Base-by-base conservation (phyloP, 768 basidiomycete species). In the Kwoniella bestiolae region DNA sequence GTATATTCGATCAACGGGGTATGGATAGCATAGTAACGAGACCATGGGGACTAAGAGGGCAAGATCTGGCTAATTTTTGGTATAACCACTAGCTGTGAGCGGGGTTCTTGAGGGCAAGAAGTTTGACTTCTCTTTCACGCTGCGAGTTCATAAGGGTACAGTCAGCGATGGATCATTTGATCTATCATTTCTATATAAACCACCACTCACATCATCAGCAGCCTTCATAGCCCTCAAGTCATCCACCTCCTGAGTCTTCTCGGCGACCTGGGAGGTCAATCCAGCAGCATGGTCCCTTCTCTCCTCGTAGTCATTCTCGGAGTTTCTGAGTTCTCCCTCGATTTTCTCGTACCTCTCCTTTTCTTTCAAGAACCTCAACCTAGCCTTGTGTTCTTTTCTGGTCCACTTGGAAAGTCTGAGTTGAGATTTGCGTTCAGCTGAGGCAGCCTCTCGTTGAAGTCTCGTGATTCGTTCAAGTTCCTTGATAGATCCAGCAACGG, bases 241-340 rank as follows among this genome's bases (percentile, higher is more conserved):
- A 69, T 91, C 89, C 1, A 92, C 85, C 72, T 91, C 89, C 59
- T 86, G 84, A n/a, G 85, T 85, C 83, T 91, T 91, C 50, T 87
- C 87, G 56, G 87, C 85, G 58, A 91, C 82, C 70, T 85, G 85
- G 56, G 86, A 83, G 0, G 89, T 90, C 25, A 86, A 84, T 56
- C 87, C 85, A 57, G 77, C 83, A 2, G 88, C 87, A 6, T 85
- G 86, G 26, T 84, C 83, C 47, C 85, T 87, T 65, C 85, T 85
- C 35, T 86, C 79, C 61, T 79, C 79, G 49, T 78, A 81, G 53
- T 81, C 78, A 52, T 77, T 75, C 69, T 81, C 80, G 41, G 72
- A 73, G 52, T 77, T 76, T 52, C 77, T 66, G 45, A 81, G 56
- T 47, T 78, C 78, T 11, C 75, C 76, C 60, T 79, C 78, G 57